phyloP scores from a whole-genome alignment of 257 asterid species.

The Ophiorrhiza pumila region DNA sequence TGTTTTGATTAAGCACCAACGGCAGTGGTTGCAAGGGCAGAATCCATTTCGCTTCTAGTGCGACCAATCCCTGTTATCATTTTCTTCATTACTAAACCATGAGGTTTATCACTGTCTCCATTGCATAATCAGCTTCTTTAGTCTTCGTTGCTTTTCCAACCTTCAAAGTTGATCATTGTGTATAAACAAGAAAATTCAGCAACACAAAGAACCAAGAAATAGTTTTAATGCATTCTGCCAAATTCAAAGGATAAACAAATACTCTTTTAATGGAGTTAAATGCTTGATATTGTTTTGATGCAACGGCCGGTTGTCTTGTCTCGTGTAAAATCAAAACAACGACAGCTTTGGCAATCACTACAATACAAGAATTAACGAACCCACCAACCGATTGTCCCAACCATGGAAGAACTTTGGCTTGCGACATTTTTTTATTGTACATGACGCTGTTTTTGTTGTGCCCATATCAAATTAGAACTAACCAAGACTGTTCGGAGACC shows the following conservation, averaged over 20 bases:
- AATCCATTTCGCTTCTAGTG: slow-evolving; percentile 48
- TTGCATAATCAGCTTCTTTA: slow-evolving; percentile 70
- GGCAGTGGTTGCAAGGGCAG: slow-evolving; percentile 42
- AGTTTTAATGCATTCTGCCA: too few relatives aligned
- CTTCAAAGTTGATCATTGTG: too few relatives aligned
- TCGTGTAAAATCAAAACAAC: too few relatives aligned
- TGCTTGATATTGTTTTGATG: too few relatives aligned
- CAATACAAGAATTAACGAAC: too few relatives aligned
- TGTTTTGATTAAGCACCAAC: slow-evolving; percentile 50
- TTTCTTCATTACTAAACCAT: slow-evolving; percentile 42
- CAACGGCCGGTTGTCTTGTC: too few relatives aligned
- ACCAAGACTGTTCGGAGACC: slow-evolving; percentile 82
- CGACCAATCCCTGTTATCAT: slow-evolving; percentile 24
- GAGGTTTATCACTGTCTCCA: slow-evolving; percentile 45
- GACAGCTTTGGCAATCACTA: too few relatives aligned
- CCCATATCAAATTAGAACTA: slow-evolving; percentile 10
- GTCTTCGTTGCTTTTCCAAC: slow-evolving; percentile 60
- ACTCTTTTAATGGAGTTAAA: too few relatives aligned
- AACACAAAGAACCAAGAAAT: too few relatives aligned
- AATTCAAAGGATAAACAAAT: too few relatives aligned
- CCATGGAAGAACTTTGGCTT: too few relatives aligned
- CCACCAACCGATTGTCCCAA: not conserved
- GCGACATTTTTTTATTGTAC: not conserved
- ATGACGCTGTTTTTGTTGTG: not conserved
- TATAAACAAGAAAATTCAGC: too few relatives aligned